Evolutionary conservation across 345 rosid species (phyloP).

Genomic region (Eucalyptus cladocalyx): DNA sequence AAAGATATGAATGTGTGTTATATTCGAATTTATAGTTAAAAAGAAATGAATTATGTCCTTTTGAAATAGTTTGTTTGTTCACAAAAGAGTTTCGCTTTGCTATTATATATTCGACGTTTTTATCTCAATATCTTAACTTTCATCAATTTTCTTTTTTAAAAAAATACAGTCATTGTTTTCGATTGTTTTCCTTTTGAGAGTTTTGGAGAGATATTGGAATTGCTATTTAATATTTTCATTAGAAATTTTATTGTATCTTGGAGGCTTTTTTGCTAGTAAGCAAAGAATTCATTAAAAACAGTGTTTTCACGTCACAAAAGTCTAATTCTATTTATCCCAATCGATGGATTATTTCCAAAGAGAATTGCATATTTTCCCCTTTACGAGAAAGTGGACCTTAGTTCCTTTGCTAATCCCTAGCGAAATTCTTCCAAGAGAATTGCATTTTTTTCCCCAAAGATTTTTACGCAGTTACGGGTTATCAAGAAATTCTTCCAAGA

Average conservation of each 20-base stretch:
- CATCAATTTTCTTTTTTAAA: too few species aligned
- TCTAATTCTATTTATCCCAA: neutral
- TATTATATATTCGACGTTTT: too few species aligned
- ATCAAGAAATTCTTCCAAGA: too few species aligned
- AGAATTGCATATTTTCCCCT: too few species aligned
- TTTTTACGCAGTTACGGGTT: neutral
- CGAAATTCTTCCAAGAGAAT: neutral
- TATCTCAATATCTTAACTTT: neutral
- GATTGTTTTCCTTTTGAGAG: rapidly evolving
- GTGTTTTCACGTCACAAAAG: rapidly evolving
- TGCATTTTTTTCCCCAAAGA: neutral
- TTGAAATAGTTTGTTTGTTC: neutral
- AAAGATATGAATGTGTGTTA: neutral
- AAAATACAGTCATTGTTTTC: rapidly evolving
- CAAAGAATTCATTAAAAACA: too few species aligned
- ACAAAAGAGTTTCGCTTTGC: neutral
- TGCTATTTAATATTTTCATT: rapidly evolving
- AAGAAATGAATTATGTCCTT: neutral
- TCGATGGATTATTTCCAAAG: too few species aligned
- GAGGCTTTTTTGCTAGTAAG: neutral
- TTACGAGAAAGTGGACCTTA: neutral
- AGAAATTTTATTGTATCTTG: neutral
- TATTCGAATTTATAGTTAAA: neutral
- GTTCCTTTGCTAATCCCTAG: neutral
- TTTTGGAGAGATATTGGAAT: rapidly evolving